A percentile compares a stretch with the other conserved stretches of the same genome.
Evolutionary conservation across 306 rosid species (phyloP).

Genomic region (Medicago lupulina): DNA sequence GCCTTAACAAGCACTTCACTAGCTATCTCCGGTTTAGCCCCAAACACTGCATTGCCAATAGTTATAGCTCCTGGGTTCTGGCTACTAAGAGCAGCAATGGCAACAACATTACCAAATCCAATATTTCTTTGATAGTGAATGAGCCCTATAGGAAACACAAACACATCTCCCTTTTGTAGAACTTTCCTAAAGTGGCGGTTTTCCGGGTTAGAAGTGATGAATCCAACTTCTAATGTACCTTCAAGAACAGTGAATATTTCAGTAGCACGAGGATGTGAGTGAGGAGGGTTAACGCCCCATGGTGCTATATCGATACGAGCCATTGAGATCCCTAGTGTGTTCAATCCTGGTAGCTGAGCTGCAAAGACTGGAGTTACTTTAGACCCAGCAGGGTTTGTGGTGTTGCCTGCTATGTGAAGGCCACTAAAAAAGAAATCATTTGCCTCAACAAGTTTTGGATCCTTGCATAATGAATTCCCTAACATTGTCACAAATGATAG

Average conservation of each 20-base stretch:
- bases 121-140: conserved; percentile 50
- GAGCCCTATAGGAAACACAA: conserved; percentile 51
- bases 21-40: conserved; percentile 39
- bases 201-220: conserved; percentile 52
- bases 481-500: conserved; percentile 32
- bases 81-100: conserved; percentile 50
- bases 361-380: conserved; percentile 47
- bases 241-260: conserved; percentile 46
- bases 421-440: conserved; percentile 47
- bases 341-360: conserved; percentile 47
- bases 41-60: conserved; percentile 48
- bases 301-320: conserved; percentile 49
- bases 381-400: conserved; percentile 40
- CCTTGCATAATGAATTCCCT: conserved; percentile 48
- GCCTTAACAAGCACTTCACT: conserved; percentile 34
- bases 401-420: conserved; percentile 51
- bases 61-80: conserved; percentile 49
- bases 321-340: conserved; percentile 40
- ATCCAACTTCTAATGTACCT: conserved; percentile 50
- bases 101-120: conserved; percentile 39
- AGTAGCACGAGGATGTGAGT: conserved; percentile 51
- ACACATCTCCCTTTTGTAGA: conserved; percentile 51
- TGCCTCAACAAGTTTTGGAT: conserved; percentile 44
- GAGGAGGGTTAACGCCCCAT: conserved; percentile 55
- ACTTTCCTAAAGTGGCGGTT: conserved; percentile 40